phyloP scores from a whole-genome alignment of 768 basidiomycete species.

The Peribolospora kevripleyi region DNA sequence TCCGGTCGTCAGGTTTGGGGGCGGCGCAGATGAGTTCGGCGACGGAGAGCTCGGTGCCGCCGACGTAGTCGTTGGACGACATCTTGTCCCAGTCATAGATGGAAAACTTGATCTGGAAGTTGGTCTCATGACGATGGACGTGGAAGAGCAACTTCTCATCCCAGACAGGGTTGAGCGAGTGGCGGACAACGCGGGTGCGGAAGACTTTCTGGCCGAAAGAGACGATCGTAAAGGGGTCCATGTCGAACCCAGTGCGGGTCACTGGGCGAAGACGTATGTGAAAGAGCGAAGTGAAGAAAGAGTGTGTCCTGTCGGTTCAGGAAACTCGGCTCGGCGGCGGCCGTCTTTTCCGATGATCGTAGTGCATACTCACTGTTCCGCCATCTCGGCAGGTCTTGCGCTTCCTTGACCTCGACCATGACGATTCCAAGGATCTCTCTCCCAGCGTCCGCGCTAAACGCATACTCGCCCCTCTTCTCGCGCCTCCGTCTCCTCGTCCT shows the following conservation, averaged over 20 bases:
- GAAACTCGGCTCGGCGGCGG: slow-evolving; percentile 14
- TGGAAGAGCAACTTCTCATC: slow-evolving; percentile 91
- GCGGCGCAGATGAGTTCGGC: slow-evolving; percentile 41
- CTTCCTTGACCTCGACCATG: slow-evolving; percentile 69
- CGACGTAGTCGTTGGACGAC: slow-evolving; percentile 65
- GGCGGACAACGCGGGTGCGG: slow-evolving; percentile 65
- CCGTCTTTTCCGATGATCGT: neutral
- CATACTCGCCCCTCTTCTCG: slow-evolving; percentile 3
- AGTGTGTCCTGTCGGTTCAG: neutral
- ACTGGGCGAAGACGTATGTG: slow-evolving; percentile 23
- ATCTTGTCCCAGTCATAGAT: slow-evolving; percentile 96
- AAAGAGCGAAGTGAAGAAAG: neutral
- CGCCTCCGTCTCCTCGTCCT: neutral
- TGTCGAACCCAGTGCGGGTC: slow-evolving; percentile 73
- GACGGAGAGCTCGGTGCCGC: slow-evolving; percentile 48
- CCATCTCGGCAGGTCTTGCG: slow-evolving; percentile 57
- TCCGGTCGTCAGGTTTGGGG: slow-evolving; percentile 33
- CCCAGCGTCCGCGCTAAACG: slow-evolving; percentile 3
- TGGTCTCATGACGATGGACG: slow-evolving; percentile 60
- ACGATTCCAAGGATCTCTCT: slow-evolving; percentile 74
- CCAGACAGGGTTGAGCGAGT: slow-evolving; percentile 66
- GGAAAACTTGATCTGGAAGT: slow-evolving; percentile 43
- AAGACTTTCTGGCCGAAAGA: slow-evolving; percentile 96
- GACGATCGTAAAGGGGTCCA: slow-evolving; percentile 91
- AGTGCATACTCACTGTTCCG: slow-evolving; percentile 48